phyloP scores from a whole-genome alignment of 306 rosid genomes.

The Delonix regia region DNA sequence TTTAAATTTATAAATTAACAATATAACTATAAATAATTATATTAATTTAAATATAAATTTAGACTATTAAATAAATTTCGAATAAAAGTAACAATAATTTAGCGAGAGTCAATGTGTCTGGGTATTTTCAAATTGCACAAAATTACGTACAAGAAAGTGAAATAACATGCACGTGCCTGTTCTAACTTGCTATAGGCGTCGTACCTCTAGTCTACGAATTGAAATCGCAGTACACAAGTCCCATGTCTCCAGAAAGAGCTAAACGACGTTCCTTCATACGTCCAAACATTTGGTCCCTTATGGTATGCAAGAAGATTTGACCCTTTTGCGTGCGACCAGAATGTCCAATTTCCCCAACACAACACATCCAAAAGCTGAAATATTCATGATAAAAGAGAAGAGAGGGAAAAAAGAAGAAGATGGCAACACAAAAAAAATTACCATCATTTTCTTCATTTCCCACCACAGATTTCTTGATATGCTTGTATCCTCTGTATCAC shows the following conservation, averaged over 20 bases:
- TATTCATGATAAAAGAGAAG: neutral
- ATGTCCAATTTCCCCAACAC: neutral
- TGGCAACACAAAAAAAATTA: neutral
- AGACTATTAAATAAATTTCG: too few species aligned
- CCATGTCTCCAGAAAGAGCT: slow-evolving; percentile 1
- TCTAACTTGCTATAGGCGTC: neutral
- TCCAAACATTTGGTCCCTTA: neutral
- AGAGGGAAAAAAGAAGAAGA: neutral
- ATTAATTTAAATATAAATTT: too few species aligned
- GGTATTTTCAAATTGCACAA: neutral
- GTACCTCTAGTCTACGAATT: neutral
- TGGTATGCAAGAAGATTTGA: slow-evolving; percentile 8
- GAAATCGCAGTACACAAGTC: neutral
- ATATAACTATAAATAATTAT: too few species aligned
- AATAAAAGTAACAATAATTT: too few species aligned
- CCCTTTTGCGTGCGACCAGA: neutral
- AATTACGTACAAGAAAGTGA: neutral
- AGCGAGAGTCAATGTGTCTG: neutral
- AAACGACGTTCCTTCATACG: neutral
- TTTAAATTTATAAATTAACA: too few species aligned
- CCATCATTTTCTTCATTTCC: neutral
- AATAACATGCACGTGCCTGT: neutral
- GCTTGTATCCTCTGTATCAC: neutral
- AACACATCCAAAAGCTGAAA: slow-evolving; percentile 8
- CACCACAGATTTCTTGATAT: neutral